Base-by-base conservation (phyloP, 768 basidiomycete genomes). In the Tricholoma bakamatsutake region DNA sequence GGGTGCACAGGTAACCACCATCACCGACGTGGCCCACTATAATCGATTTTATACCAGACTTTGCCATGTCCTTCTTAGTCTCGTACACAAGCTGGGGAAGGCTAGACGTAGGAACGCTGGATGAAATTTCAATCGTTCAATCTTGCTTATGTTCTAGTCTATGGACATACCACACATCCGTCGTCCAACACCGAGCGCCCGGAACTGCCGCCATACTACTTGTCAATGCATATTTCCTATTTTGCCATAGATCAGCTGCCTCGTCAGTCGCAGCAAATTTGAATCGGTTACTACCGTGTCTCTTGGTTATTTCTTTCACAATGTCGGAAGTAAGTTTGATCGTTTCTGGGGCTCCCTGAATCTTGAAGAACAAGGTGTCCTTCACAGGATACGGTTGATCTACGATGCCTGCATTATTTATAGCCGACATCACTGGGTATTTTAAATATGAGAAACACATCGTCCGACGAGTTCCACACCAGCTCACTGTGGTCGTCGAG, bases 351-450 rank as follows among this genome's bases (percentile, higher is more conserved):
- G 84, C 78, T 10, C 89, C 89, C 62, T 92, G 89, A 67, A 96
- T 84, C 67, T 93, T 92, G 79, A 96, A 88, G 73, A 93, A 91
- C 10, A 96, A 76, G 18, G 80, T 83, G 65, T 92, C 89, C 27
- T 72, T 73, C 52, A 79, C 82, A 0, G 80, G 79, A 70, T 84
- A 91, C 57, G 77, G 77, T 39, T 74, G 77, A 35, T 67, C 67
- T 28, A 80, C 84, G 58, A 71, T 76, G 61, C 81, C 82, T 54
- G 72, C 79, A 43, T 73, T 71, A 67, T 87, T 85, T 37, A 78
- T 76, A 5, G 85, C 79, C 33, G 73, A 68, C 80, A 91, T 87
- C n/a, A n/a, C n/a, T n/a, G n/a, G n/a, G n/a, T n/a, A n/a, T n/a
- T n/a, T n/a, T n/a, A n/a, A n/a, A n/a, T n/a, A n/a, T n/a, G n/a